Evolutionary conservation across 768 basidiomycete genomes (phyloP).

Genomic region (Suillus fuscotomentosus): DNA sequence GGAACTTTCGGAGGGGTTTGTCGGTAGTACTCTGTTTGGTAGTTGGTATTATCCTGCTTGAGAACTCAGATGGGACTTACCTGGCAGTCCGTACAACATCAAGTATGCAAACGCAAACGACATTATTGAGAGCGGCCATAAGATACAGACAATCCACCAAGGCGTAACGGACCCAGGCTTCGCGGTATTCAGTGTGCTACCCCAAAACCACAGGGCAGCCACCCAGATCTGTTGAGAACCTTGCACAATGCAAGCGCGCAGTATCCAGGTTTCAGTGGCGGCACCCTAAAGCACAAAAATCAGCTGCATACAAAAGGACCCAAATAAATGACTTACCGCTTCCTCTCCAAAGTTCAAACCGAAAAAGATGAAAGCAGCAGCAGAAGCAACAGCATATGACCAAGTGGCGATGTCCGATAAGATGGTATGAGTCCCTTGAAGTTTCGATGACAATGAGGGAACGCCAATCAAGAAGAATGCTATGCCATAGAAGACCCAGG

Average conservation of each 20-base stretch:
- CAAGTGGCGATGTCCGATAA: slow-evolving; percentile 82
- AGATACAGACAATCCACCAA: slow-evolving; percentile 80
- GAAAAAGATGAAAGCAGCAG: slow-evolving; percentile 91
- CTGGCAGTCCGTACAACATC: slow-evolving; percentile 85
- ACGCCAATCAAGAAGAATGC: slow-evolving; percentile 92
- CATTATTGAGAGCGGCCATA: slow-evolving; percentile 80
- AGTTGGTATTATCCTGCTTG: slow-evolving; percentile 8
- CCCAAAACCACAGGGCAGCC: slow-evolving; percentile 96
- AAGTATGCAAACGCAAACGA: slow-evolving; percentile 78
- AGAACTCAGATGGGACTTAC: slow-evolving; percentile 35
- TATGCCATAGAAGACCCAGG: slow-evolving; percentile 89
- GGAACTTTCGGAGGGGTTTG: slow-evolving; percentile 95
- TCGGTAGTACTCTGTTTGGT: slow-evolving; percentile 70
- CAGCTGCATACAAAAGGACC: slow-evolving; percentile 9
- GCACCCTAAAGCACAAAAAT: slow-evolving; percentile 57
- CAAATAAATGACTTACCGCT: slow-evolving; percentile 54
- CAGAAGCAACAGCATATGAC: slow-evolving; percentile 90
- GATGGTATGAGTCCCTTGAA: slow-evolving; percentile 61
- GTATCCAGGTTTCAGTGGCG: slow-evolving; percentile 91
- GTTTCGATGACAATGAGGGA: slow-evolving; percentile 65
- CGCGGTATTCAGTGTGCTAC: slow-evolving; percentile 67
- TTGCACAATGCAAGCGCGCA: slow-evolving; percentile 90
- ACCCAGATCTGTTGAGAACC: slow-evolving; percentile 97
- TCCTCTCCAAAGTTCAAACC: slow-evolving; percentile 97
- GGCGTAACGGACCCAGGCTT: slow-evolving; percentile 57